Percentiles rank a stretch among this genome's conserved stretches.
Evolutionary conservation across 2,329 filamentous ascomycete genomes (phyloP).

Genomic region (Aspergillus piperis): DNA sequence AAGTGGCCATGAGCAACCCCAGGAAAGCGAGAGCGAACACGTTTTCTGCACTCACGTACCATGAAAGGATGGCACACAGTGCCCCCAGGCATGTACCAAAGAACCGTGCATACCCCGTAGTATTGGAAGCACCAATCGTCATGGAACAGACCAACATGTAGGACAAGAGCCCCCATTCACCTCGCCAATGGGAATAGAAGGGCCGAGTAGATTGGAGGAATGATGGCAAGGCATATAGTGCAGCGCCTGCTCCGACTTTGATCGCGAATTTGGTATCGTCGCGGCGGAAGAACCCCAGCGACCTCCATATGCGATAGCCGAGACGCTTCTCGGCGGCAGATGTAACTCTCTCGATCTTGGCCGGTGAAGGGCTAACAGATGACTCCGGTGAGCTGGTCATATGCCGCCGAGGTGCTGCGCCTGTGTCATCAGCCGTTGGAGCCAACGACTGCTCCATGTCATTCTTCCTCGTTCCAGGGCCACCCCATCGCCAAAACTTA

Average conservation of each 20-base stretch:
- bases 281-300: slow-evolving; percentile 58
- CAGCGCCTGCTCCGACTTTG: slow-evolving; percentile 89
- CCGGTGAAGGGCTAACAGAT: not conserved
- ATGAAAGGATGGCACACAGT: slow-evolving; percentile 70
- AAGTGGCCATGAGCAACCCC: slow-evolving; percentile 77
- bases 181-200: slow-evolving; percentile 82
- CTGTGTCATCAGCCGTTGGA: not conserved
- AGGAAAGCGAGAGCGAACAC: slow-evolving; percentile 74
- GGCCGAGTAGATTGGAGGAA: slow-evolving; percentile 78
- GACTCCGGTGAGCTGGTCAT: not conserved
- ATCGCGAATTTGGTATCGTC: slow-evolving; percentile 78
- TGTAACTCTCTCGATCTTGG: slow-evolving; percentile 5
- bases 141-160: slow-evolving; percentile 99
- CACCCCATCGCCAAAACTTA: slow-evolving; percentile 65
- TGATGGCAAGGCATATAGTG: slow-evolving; percentile 84
- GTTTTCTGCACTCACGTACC: slow-evolving; percentile 75
- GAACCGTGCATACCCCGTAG: slow-evolving; percentile 83
- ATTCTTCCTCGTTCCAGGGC: slow-evolving; percentile 19
- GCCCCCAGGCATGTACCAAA: slow-evolving; percentile 83
- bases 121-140: slow-evolving; percentile 95
- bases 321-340: slow-evolving; percentile 32
- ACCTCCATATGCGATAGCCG: slow-evolving; percentile 56
- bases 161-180: slow-evolving; percentile 93
- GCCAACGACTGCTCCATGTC: slow-evolving; percentile 13
- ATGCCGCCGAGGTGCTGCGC: not conserved